Evolutionary conservation across 345 rosid genomes (phyloP).

Genomic region (Populus nigra): DNA sequence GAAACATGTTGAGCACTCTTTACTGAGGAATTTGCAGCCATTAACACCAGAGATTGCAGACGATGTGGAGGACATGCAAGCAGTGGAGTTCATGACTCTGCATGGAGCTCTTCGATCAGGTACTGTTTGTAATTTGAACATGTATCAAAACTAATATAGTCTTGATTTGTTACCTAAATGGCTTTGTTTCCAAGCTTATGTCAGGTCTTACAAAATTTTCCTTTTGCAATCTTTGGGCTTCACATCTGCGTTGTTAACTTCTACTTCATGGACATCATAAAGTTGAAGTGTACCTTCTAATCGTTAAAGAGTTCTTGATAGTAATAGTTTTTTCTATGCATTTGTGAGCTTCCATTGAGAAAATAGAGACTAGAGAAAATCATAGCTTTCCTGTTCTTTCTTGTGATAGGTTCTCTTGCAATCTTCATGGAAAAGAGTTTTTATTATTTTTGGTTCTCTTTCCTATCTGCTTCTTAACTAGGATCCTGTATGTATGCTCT

Average conservation of each 20-base stretch:
- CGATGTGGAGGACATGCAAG: conserved; percentile 58
- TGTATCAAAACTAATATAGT: background rate
- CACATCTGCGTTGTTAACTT: too few relatives aligned
- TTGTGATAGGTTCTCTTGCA: background rate
- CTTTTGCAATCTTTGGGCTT: background rate
- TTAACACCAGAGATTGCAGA: conserved; percentile 69
- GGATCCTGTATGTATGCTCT: background rate
- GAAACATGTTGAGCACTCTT: conserved; percentile 38
- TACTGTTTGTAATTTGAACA: conserved; percentile 18
- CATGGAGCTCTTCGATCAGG: conserved; percentile 72
- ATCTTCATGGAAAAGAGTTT: background rate
- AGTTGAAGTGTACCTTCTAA: background rate
- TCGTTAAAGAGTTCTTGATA: background rate
- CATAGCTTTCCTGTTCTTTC: background rate
- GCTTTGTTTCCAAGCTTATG: background rate
- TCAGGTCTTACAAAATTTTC: background rate
- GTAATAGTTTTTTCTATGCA: background rate
- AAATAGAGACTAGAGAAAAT: background rate
- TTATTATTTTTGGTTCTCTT: background rate
- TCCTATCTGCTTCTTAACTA: background rate
- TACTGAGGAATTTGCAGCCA: conserved; percentile 48
- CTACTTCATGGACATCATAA: too few relatives aligned
- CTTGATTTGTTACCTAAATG: background rate
- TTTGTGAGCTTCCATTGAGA: background rate
- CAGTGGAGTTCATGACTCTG: conserved; percentile 61